Percentiles rank a stretch among this genome's conserved stretches.
Evolutionary conservation across 441 rosid species (phyloP).

Genomic region (Adansonia grandidieri): DNA sequence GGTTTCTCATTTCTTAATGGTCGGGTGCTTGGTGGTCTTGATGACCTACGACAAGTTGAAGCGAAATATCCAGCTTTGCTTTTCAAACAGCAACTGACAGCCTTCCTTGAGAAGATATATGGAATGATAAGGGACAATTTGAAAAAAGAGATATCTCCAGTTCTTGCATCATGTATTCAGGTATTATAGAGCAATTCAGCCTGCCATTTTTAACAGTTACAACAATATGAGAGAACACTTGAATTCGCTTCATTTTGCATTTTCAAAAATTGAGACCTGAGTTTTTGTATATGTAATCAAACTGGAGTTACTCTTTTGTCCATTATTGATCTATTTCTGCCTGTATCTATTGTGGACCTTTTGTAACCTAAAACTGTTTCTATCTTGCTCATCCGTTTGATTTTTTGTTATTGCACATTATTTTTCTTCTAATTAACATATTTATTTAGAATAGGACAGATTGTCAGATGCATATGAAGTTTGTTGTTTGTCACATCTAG

Average conservation of each 20-base stretch:
- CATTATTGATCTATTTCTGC: constrained; percentile 9
- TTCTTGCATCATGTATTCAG: constrained; percentile 98
- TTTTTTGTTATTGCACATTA: constrained; percentile 9
- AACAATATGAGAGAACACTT: not conserved
- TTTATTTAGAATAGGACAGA: not conserved
- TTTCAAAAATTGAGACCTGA: not conserved
- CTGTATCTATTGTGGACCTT: constrained; percentile 7
- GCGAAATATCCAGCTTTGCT: constrained; percentile 99
- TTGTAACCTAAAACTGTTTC: not conserved
- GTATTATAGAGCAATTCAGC: constrained; percentile 40
- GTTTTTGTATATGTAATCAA: not conserved
- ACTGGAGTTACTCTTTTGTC: not conserved
- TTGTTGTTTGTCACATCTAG: constrained; percentile 9
- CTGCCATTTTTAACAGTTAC: not conserved
- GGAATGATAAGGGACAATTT: constrained; percentile 99
- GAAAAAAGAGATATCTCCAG: constrained; percentile 97
- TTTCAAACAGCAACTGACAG: constrained; percentile 99
- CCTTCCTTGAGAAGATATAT: constrained; percentile 98
- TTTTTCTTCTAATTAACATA: not conserved
- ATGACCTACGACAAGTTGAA: constrained; percentile 95
- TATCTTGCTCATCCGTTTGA: not conserved
- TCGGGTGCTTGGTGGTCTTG: constrained; percentile 76
- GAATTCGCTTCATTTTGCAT: constrained; percentile 11
- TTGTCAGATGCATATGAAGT: not conserved
- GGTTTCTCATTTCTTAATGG: constrained; percentile 88